Base-by-base conservation (phyloP, 192 early-diverging fungal genomes). In the Umbelopsis sp. region DNA sequence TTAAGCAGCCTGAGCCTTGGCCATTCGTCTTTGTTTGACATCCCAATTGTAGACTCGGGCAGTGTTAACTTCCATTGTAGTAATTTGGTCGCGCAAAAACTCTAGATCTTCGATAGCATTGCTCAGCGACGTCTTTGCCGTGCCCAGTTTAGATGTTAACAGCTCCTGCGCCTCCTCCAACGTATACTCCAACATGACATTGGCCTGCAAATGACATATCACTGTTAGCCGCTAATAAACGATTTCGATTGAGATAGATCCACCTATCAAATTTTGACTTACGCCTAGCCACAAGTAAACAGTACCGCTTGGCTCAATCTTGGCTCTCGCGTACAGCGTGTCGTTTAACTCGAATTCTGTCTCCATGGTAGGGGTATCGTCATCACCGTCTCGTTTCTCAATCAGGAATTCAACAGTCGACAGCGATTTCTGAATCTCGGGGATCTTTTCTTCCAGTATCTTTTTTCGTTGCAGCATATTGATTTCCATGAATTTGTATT, bases 11-110 rank as follows among this genome's bases (percentile, higher is more conserved):
- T 87, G 76, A 50, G 70, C 81, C 65, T 81, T 75, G 67, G 84
- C 69, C 18, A 83, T 48, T 30, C 89, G 80, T 64, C 95, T 81
- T 67, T 87, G 87, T 75, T 94, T 95, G 46, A 99, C 97, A 76
- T 99, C 97, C 91, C 94, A 95, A 84, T 99, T 99, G 77, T 95
- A 97, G 15, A 99, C 94, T 13, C 97, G 89, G 16, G 97, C 97
- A 45, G 89, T 95, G 84, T 94, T 94, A 80, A 94, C 97, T 78
- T 99, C 97, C 95, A 99, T 98, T n/a, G 95, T 98, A 1, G 97
- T 99, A 79, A 99, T 95, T 80, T 99, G 97, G 69, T 97, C 95
- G 68, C 93, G 86, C 81, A 99, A 73, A 72, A 95, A 99, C 74
- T 91, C 92, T 18, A 97, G 81, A 81, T 99, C 97, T 75, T 99